A percentile compares a stretch with the other conserved stretches of the same genome.
phyloP scores from a whole-genome alignment of 1,284 basidiomycete genomes.

The Butyriboletus appendiculatus region DNA sequence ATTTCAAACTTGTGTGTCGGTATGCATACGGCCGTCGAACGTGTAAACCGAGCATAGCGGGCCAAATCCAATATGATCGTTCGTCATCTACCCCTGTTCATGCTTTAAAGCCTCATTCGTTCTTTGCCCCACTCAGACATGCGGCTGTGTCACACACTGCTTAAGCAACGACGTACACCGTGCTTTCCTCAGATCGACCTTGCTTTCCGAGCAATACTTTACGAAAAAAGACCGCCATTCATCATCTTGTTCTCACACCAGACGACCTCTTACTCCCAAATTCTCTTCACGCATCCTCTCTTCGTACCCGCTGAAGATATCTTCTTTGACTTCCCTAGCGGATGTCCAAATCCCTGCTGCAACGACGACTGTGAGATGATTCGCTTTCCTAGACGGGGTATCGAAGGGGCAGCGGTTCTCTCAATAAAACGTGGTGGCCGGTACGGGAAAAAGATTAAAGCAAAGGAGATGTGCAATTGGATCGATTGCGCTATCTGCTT shows the following conservation, averaged over 20 bases:
- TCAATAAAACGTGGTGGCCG: constrained; percentile 55
- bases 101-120: constrained; percentile 9
- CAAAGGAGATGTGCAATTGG: constrained; percentile 75
- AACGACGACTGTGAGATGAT: constrained; percentile 80
- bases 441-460: constrained; percentile 47
- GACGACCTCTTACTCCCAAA: constrained; percentile 75
- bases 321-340: constrained; percentile 72
- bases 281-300: constrained; percentile 67
- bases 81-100: constrained; percentile 26
- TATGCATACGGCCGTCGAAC: constrained; percentile 58
- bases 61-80: constrained; percentile 67
- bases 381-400: constrained; percentile 65
- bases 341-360: constrained; percentile 73
- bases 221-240: constrained; percentile 72
- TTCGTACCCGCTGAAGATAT: constrained; percentile 72
- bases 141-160: constrained; percentile 61
- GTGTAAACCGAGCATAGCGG: constrained; percentile 65
- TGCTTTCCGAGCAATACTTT: constrained; percentile 66
- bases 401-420: constrained; percentile 59
- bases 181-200: constrained; percentile 80
- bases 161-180: constrained; percentile 63
- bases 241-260: constrained; percentile 75
- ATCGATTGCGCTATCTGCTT: constrained; percentile 68
- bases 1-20: constrained; percentile 69
- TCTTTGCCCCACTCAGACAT: constrained; percentile 48